A percentile compares a stretch with the other conserved stretches of the same genome.
Conservation (phyloP, 192 early-diverging fungal genomes). For the Rhizoclosmatium globosum region DNA sequence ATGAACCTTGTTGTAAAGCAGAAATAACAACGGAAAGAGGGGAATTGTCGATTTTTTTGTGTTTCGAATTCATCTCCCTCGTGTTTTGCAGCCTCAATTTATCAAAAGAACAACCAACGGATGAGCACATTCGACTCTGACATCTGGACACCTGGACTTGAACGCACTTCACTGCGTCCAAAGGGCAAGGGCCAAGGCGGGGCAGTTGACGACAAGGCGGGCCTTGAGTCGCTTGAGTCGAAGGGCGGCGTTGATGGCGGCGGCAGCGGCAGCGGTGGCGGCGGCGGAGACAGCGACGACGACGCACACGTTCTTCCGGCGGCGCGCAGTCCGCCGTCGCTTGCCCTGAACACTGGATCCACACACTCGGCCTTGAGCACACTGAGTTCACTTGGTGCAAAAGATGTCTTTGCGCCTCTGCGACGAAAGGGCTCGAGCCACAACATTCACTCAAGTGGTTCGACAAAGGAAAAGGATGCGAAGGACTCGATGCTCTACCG, state of each 20-base stretch:
- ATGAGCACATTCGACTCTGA: constrained; percentile 42
- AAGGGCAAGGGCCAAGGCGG: background rate
- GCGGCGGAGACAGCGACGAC: too few relatives aligned
- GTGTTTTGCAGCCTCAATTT: background rate
- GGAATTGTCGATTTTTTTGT: background rate
- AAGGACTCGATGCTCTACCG: constrained; percentile 48
- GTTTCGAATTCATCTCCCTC: constrained; percentile 20
- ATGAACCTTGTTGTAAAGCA: background rate
- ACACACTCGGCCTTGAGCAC: too few relatives aligned
- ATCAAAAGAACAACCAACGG: too few relatives aligned
- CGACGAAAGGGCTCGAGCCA: too few relatives aligned
- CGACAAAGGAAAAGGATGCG: background rate
- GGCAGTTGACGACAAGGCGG: background rate
- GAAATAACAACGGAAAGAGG: background rate
- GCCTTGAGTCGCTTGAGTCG: background rate
- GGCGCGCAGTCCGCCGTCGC: too few relatives aligned
- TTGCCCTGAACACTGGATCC: too few relatives aligned
- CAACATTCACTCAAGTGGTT: too few relatives aligned
- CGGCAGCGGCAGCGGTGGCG: too few relatives aligned
- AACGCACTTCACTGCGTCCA: background rate
- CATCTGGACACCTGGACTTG: constrained; percentile 46
- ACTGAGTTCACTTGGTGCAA: too few relatives aligned
- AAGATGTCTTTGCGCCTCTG: too few relatives aligned
- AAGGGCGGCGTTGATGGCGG: too few relatives aligned
- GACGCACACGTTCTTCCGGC: too few relatives aligned